phyloP scores from a whole-genome alignment of 208 protist species.

The Wallacemonas sp. region DNA sequence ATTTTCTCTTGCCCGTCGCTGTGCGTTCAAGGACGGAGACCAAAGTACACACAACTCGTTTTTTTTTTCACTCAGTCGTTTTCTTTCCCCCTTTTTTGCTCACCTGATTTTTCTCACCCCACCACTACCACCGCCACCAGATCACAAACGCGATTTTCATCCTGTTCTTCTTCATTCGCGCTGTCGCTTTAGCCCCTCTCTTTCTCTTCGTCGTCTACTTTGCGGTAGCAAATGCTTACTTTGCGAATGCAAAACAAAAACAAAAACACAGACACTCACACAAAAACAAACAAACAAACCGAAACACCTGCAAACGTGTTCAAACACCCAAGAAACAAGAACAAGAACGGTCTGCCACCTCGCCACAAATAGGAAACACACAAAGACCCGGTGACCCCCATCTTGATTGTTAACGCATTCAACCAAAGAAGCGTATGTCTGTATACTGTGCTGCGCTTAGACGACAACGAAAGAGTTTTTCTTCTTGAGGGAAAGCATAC shows the following conservation, averaged over 20 bases:
- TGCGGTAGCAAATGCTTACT: no score
- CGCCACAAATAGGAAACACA: no score
- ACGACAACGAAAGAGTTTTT: no score
- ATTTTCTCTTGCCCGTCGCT: conserved; percentile 12
- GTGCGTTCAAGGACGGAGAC: conserved; percentile 8
- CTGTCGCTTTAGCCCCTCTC: neutral
- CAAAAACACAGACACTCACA: neutral
- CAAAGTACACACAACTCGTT: conserved; percentile 10
- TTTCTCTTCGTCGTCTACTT: neutral
- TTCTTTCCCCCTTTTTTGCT: conserved; percentile 7
- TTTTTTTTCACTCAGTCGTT: conserved; percentile 1
- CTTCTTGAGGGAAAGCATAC: no score
- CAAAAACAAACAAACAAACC: neutral
- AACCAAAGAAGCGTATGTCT: neutral
- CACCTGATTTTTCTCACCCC: no score
- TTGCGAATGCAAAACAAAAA: no score
- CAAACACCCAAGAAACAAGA: neutral
- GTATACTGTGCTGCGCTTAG: no score
- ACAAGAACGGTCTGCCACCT: neutral
- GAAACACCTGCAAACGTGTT: neutral
- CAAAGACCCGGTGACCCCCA: no score
- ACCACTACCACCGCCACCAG: neutral
- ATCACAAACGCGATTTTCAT: no score
- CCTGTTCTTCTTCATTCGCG: neutral
- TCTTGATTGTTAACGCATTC: no score